A percentile compares a stretch with the other conserved stretches of the same genome.
Evolutionary conservation across 495 filamentous ascomycete genomes (phyloP).

Genomic region (Niebla homalea): DNA sequence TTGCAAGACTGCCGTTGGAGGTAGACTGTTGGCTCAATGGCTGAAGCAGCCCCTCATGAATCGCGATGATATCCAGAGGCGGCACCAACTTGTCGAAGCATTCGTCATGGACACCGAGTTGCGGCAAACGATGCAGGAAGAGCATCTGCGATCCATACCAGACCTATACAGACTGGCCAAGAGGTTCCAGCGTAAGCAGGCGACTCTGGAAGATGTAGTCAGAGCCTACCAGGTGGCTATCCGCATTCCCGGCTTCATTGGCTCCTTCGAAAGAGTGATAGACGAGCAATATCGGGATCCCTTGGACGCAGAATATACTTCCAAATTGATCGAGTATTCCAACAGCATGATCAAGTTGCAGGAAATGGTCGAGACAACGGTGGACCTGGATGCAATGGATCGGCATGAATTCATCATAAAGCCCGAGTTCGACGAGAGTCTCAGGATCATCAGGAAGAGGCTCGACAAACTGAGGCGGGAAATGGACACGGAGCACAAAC

Average conservation of each 20-base stretch:
- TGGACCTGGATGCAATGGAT: conserved; percentile 89
- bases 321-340: conserved; percentile 61
- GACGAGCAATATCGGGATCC: conserved; percentile 87
- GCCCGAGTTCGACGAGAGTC: conserved; percentile 86
- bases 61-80: conserved; percentile 72
- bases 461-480: conserved; percentile 72
- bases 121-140: conserved; percentile 94
- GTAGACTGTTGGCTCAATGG: conserved; percentile 86
- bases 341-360: conserved; percentile 75
- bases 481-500: conserved; percentile 72
- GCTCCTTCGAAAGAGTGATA: conserved; percentile 82
- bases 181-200: conserved; percentile 81
- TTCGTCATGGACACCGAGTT: conserved; percentile 90
- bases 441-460: conserved; percentile 78
- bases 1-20: conserved; percentile 92
- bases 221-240: conserved; percentile 89
- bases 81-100: conserved; percentile 89
- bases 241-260: conserved; percentile 78
- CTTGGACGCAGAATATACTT: conserved; percentile 75
- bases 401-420: conserved; percentile 99
- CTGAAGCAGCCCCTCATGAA: conserved; percentile 96
- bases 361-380: conserved; percentile 98
- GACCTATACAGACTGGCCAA: conserved; percentile 90
- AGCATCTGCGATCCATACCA: conserved; percentile 85
- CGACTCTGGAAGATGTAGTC: conserved; percentile 90